Evolutionary conservation across 805 yeast genomes (phyloP).

Genomic region (Suhomyces pyralidae): DNA sequence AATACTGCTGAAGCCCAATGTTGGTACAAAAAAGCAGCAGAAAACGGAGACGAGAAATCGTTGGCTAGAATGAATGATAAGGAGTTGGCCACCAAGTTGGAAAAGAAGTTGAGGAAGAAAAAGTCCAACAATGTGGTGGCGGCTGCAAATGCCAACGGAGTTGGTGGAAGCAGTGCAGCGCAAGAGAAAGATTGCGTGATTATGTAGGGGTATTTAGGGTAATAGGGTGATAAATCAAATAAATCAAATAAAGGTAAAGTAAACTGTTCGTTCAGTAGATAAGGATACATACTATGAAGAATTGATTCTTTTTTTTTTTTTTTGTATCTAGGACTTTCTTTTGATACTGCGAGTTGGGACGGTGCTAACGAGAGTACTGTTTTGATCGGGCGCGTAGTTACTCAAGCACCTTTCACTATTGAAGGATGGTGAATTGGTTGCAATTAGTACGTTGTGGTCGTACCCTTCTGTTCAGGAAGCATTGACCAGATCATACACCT

Average conservation of each 20-base stretch:
- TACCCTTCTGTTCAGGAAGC: too few relatives aligned
- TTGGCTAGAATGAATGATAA: slow-evolving; percentile 31
- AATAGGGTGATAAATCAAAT: neutral
- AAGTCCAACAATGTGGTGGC: slow-evolving; percentile 9
- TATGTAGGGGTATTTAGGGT: slow-evolving; percentile 22
- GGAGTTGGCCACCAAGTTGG: slow-evolving; percentile 27
- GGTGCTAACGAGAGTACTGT: too few relatives aligned
- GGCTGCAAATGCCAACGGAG: slow-evolving; percentile 3
- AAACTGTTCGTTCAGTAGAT: too few relatives aligned
- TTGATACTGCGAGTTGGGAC: too few relatives aligned
- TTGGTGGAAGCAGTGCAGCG: slow-evolving; percentile 13
- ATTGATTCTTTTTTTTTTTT: too few relatives aligned
- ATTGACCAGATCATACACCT: neutral
- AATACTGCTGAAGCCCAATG: slow-evolving; percentile 55
- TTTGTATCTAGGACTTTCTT: too few relatives aligned
- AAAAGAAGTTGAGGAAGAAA: slow-evolving; percentile 29
- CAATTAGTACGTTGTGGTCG: too few relatives aligned
- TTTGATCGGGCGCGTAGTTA: too few relatives aligned
- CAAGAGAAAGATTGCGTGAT: slow-evolving; percentile 45
- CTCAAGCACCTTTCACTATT: too few relatives aligned
- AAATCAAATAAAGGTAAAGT: neutral
- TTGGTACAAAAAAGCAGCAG: slow-evolving; percentile 78
- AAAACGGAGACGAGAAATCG: slow-evolving; percentile 45
- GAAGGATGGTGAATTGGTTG: too few relatives aligned
- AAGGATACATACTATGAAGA: too few relatives aligned